Percentiles rank a stretch among this genome's conserved stretches.
Evolutionary conservation across 2,329 filamentous ascomycete genomes (phyloP).

Genomic region (Xylaria sp.): DNA sequence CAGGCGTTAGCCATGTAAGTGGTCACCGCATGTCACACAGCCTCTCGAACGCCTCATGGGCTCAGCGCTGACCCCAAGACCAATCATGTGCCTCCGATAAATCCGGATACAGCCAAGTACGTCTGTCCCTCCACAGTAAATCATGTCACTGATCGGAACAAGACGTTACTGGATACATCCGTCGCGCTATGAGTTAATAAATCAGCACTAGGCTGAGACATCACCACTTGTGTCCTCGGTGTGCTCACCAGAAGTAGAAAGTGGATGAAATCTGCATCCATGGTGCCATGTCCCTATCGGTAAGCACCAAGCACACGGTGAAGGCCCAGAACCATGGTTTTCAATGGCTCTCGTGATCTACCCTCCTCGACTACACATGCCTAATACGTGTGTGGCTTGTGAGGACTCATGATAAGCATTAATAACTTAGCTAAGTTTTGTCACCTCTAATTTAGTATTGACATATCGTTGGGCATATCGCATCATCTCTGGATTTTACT

Average conservation of each 20-base stretch:
- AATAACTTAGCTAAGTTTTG: too few relatives aligned
- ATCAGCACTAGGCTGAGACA: constrained; percentile 5
- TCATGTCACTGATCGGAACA: neutral
- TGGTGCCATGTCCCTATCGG: too few relatives aligned
- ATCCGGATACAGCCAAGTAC: neutral
- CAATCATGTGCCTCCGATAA: neutral
- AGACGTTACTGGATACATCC: neutral
- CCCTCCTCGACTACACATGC: too few relatives aligned
- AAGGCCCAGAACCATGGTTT: too few relatives aligned
- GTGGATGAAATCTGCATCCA: neutral
- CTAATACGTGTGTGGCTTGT: too few relatives aligned
- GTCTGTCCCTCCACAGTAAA: too few relatives aligned
- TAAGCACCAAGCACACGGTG: too few relatives aligned
- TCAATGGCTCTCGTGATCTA: neutral
- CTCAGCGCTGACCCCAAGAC: neutral
- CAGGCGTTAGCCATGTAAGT: neutral
- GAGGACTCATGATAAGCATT: too few relatives aligned
- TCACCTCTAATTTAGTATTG: too few relatives aligned
- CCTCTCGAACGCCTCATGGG: neutral
- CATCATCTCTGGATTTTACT: too few relatives aligned
- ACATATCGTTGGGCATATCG: too few relatives aligned
- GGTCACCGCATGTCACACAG: neutral
- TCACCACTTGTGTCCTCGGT: neutral
- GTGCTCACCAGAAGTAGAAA: neutral
- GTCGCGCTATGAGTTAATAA: neutral